Evolutionary conservation across 345 rosid species (phyloP).

Genomic region (Limnanthes douglasii): DNA sequence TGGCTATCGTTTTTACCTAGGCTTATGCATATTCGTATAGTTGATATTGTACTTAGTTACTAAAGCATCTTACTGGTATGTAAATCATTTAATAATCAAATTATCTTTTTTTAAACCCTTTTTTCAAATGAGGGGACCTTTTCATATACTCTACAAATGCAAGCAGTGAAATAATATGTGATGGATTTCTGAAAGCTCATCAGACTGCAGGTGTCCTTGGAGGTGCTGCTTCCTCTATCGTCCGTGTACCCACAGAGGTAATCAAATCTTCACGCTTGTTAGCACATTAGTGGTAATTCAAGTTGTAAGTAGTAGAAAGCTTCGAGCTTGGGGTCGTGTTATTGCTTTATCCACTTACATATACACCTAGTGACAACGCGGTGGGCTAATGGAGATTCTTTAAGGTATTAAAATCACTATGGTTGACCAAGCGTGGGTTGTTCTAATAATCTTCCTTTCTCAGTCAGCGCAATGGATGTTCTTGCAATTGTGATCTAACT

Average conservation of each 20-base stretch:
- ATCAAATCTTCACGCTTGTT: slow-evolving; percentile 3
- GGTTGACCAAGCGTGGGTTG: too few relatives aligned
- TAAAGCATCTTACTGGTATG: slow-evolving; percentile 3
- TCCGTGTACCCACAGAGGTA: slow-evolving; percentile 77
- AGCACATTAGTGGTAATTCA: too few relatives aligned
- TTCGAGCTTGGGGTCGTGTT: too few relatives aligned
- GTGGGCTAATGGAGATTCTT: slow-evolving; percentile 5
- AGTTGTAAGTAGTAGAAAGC: too few relatives aligned
- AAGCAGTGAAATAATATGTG: slow-evolving; percentile 6
- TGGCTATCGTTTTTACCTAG: slow-evolving; percentile 6
- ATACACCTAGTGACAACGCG: too few relatives aligned
- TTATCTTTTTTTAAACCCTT: too few relatives aligned
- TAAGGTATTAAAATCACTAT: too few relatives aligned
- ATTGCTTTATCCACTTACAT: background rate
- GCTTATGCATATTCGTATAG: slow-evolving; percentile 5
- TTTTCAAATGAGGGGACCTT: slow-evolving; percentile 2
- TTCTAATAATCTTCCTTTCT: too few relatives aligned
- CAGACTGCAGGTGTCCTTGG: slow-evolving; percentile 77
- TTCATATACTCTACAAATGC: background rate
- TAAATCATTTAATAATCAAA: too few relatives aligned
- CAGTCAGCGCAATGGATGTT: too few relatives aligned
- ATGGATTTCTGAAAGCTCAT: slow-evolving; percentile 24
- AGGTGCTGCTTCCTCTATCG: slow-evolving; percentile 63
- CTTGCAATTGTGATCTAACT: too few relatives aligned
- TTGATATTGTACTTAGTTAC: background rate